Evolutionary conservation across 306 rosid species (phyloP), one percentile per base, ranked within the genome.

Genomic region (Vachellia collinsii): DNA sequence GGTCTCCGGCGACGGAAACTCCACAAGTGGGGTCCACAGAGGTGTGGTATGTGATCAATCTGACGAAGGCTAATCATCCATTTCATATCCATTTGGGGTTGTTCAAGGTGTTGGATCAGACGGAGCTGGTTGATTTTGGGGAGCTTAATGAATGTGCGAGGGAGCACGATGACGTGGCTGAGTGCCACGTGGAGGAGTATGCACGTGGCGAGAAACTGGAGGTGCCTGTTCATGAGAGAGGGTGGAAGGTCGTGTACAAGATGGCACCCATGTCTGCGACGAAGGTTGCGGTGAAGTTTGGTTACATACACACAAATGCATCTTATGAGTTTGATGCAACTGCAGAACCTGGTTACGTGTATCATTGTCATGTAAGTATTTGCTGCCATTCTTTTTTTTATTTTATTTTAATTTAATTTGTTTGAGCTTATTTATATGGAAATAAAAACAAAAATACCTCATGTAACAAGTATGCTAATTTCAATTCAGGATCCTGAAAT

Each of bases 181-280:
- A 87, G 79, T 93, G 99, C 88, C 85, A 88, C 39, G 80, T 94
- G 74, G 85, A 85, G 1, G 82, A 85, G 23, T 46, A 91, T 44
- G 92, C 91, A 58, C 87, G 91, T 75, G 97, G 97, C 61, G 85
- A 76, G 62, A 84, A 54, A 39, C 16, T 77, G 11, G 65, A 13
- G 61, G 98, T 89, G 79, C 85, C 34, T 1, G 34, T 2, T 29
- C 34, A 29, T 29, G 34, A 29, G 89, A 90, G 79, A 44, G 97
- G 98, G 73, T 94, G 98, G 98, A 94, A 92, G 80, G 92, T 90
- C 17, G 98, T 94, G 77, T 94, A 70, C 83, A 94, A 94, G 92
- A 90, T 94, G 90, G 83, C 37, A 3, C 95, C 95, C 0, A 88
- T 91, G 10, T 46, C 8, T 5, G 88, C 90, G 34, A 94, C 97